A percentile compares a stretch with the other conserved stretches of the same genome.
These are phyloP conservation scores for Melaleuca alternifolia DNA, from an alignment of 345 rosid species.

Conservation along the genomic window DNA sequence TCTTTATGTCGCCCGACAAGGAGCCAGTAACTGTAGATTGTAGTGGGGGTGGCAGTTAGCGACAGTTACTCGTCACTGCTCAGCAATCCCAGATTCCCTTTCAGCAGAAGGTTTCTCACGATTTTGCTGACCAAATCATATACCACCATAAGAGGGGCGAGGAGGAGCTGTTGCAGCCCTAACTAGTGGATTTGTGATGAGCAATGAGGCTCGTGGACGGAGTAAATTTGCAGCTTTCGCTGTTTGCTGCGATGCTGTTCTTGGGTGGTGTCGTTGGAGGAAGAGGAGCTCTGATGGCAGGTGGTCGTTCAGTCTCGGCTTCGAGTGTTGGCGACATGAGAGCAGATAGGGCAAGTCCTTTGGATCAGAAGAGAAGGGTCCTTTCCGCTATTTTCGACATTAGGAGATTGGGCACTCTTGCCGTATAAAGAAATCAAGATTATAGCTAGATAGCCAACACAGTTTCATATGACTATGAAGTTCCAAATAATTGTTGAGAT, in stretches of 20 bases:
- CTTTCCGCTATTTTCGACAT: conserved; percentile 1
- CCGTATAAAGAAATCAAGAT: background rate
- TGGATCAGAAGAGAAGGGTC: background rate
- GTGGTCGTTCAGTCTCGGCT: background rate
- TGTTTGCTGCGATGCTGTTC: background rate
- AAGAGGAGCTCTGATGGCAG: background rate
- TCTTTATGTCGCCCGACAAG: background rate
- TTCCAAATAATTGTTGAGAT: too few relatives aligned
- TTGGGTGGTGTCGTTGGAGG: background rate
- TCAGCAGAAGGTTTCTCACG: background rate
- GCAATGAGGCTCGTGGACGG: background rate
- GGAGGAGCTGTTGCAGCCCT: background rate
- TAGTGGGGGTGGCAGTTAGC: conserved; percentile 5
- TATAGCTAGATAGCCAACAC: background rate
- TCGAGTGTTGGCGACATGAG: background rate
- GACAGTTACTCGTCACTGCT: background rate
- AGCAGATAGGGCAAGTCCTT: background rate
- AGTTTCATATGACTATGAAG: background rate
- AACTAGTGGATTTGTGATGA: background rate
- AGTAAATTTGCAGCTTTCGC: background rate
- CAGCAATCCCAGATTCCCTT: background rate
- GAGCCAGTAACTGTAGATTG: background rate
- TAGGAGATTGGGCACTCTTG: too few relatives aligned
- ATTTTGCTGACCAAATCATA: background rate
- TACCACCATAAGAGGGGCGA: background rate